Evolutionary conservation across 768 basidiomycete genomes (phyloP).

Genomic region (Suillus discolor): DNA sequence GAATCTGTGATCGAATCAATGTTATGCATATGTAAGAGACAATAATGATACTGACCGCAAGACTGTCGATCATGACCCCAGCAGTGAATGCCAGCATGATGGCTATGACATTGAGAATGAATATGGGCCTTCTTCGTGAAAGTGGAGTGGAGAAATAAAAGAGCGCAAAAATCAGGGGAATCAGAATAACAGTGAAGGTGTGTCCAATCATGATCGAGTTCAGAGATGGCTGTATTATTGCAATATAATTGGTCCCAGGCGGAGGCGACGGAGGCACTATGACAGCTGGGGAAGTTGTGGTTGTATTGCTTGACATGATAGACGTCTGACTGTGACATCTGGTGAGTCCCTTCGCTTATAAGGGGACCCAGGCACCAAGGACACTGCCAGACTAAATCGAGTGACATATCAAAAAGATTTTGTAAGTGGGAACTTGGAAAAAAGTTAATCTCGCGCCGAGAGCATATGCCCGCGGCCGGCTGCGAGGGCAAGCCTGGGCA

Average conservation of each 20-base stretch:
- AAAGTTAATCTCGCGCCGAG: neutral
- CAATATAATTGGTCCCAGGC: constrained; percentile 8
- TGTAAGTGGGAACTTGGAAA: neutral
- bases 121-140: constrained; percentile 23
- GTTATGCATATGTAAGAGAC: neutral
- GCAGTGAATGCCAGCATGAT: constrained; percentile 18
- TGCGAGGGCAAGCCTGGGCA: neutral
- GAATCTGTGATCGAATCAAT: neutral
- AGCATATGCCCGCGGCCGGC: neutral
- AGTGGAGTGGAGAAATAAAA: constrained; percentile 27
- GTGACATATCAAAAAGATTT: neutral
- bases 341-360: neutral
- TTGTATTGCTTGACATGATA: constrained; percentile 1
- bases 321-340: neutral
- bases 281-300: neutral
- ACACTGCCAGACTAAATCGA: neutral
- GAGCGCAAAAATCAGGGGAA: constrained; percentile 17
- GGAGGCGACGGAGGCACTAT: neutral
- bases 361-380: neutral
- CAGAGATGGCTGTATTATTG: constrained; percentile 8
- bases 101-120: constrained; percentile 28
- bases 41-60: constrained; percentile 13
- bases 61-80: constrained; percentile 5
- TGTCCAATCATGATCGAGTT: constrained; percentile 4
- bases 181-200: neutral